Base-by-base conservation (phyloP, 495 filamentous ascomycete species). In the Lasiosphaeria hispida region DNA sequence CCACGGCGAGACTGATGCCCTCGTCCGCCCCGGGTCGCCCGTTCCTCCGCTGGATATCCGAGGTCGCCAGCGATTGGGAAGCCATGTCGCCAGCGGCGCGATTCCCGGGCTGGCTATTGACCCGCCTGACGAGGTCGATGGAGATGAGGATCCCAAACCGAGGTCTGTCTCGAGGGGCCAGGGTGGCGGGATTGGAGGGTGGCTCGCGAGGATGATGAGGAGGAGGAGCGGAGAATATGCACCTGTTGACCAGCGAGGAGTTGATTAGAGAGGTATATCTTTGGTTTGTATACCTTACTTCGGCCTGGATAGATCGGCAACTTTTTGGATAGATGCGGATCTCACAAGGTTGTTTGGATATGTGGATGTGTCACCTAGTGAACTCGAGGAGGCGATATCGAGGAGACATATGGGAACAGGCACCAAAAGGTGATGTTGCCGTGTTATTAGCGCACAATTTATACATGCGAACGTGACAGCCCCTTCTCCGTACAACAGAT, bases 31-130 rank as follows among this genome's bases (percentile, higher is more conserved):
- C 18, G 76, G 77, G 30, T 96, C 92, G 9, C 92, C 91, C 19
- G 84, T 92, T 1, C 86, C 89, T 11, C 89, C 85, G 0, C 82
- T 94, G 51, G 87, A 92, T 67, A 82, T 92, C 52, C 83, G 86
- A 49, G 71, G 69, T 56, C 64, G 68, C 13, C 63, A 49, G n/a
- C 13, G 51, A 7, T 69, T 76, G 23, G 68, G 67, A 30, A 30
- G 5, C 23, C 23, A 30, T 30, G 23, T 30, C 7, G 58, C 71
- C 5, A 66, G 68, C 7, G 63, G 60, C 13, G 70, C 70, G 0
- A 70, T 75, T 11, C 75, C 76, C 1, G 64, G 72, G 2, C 62
- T 78, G 44, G 56, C 67, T 17, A 66, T 79, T 14, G 73, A 78
- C 6, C 73, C 75, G 7, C 74, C 75, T 1, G 58, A 57, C 0